These are phyloP conservation scores for Neopestalotiopsis sp. DNA, from an alignment of 2,329 filamentous ascomycete species.

Conservation along the genomic window DNA sequence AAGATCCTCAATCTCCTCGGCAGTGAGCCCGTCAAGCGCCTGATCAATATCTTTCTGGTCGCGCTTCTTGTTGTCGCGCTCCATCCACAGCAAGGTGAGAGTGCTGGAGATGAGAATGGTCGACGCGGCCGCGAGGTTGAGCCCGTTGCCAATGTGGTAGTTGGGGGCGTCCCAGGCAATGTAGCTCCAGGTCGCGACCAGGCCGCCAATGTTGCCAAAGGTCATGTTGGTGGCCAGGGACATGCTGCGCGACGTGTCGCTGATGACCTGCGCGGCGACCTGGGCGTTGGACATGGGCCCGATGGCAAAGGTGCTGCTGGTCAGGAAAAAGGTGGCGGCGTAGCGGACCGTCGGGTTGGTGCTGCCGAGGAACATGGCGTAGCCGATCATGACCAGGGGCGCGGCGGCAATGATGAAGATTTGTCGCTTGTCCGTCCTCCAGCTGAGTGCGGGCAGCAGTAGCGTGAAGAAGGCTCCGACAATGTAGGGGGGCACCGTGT, in stretches of 20 bases:
- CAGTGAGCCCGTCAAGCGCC: slow-evolving; percentile 2
- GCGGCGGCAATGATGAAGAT: slow-evolving; percentile 66
- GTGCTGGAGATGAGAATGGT: slow-evolving; percentile 53
- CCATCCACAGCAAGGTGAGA: slow-evolving; percentile 13
- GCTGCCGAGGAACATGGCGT: slow-evolving; percentile 72
- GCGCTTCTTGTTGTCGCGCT: slow-evolving; percentile 15
- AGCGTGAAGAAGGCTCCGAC: slow-evolving; percentile 73
- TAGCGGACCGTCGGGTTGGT: slow-evolving; percentile 62
- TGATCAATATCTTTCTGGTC: slow-evolving; percentile 7
- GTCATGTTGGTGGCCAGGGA: slow-evolving; percentile 74
- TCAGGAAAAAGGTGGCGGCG: slow-evolving; percentile 73
- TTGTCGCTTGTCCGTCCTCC: slow-evolving; percentile 63
- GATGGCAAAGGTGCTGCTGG: slow-evolving; percentile 66
- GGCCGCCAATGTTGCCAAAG: slow-evolving; percentile 74
- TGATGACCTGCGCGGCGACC: slow-evolving; percentile 72
- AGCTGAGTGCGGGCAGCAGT: slow-evolving; percentile 65
- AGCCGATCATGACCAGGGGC: slow-evolving; percentile 71
- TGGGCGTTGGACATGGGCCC: slow-evolving; percentile 72
- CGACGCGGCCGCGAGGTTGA: slow-evolving; percentile 66
- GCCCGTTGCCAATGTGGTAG: slow-evolving; percentile 73
- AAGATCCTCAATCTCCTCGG: slow-evolving; percentile 5
- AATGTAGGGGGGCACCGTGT: slow-evolving; percentile 73
- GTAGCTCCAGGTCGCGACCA: slow-evolving; percentile 71
- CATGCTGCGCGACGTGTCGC: slow-evolving; percentile 70
- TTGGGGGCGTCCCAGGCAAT: slow-evolving; percentile 68